Percentiles rank a stretch among this genome's conserved stretches.
phyloP scores from a whole-genome alignment of 768 basidiomycete species.

The Lyophyllum atratum region DNA sequence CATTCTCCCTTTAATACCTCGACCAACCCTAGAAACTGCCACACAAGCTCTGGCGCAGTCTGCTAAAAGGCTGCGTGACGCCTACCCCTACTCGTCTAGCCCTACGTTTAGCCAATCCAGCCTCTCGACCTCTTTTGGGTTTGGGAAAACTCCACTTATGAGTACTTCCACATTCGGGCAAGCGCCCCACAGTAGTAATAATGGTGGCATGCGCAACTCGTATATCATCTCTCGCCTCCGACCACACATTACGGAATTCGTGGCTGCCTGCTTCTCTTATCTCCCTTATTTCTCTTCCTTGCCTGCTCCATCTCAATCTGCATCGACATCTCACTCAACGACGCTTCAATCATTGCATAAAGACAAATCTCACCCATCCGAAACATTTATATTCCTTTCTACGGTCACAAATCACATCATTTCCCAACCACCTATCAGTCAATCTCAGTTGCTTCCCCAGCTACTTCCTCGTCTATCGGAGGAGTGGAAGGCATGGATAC shows the following conservation, averaged over 20 bases:
- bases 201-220: slow-evolving; percentile 74
- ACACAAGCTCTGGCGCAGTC: slow-evolving; percentile 67
- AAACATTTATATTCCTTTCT: slow-evolving; percentile 73
- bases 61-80: slow-evolving; percentile 74
- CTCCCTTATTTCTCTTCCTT: slow-evolving; percentile 82
- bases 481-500: slow-evolving; percentile 82
- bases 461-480: slow-evolving; percentile 64
- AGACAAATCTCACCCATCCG: slow-evolving; percentile 70
- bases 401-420: slow-evolving; percentile 68
- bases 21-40: slow-evolving; percentile 80
- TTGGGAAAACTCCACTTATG: slow-evolving; percentile 25
- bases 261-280: slow-evolving; percentile 76
- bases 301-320: slow-evolving; percentile 26
- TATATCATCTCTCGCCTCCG: slow-evolving; percentile 77
- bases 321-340: slow-evolving; percentile 38
- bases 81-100: slow-evolving; percentile 77
- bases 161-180: slow-evolving; percentile 26
- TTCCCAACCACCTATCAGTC: slow-evolving; percentile 67
- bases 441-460: slow-evolving; percentile 55
- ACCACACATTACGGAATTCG: slow-evolving; percentile 76
- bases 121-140: slow-evolving; percentile 31
- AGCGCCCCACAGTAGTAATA: slow-evolving; percentile 20
- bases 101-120: slow-evolving; percentile 31
- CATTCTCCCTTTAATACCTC: slow-evolving; percentile 77
- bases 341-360: slow-evolving; percentile 54